Evolutionary conservation across 352 stramenopile genomes (phyloP), one percentile per base, ranked within the genome.

Genomic region (Globisporangium okanoganense): DNA sequence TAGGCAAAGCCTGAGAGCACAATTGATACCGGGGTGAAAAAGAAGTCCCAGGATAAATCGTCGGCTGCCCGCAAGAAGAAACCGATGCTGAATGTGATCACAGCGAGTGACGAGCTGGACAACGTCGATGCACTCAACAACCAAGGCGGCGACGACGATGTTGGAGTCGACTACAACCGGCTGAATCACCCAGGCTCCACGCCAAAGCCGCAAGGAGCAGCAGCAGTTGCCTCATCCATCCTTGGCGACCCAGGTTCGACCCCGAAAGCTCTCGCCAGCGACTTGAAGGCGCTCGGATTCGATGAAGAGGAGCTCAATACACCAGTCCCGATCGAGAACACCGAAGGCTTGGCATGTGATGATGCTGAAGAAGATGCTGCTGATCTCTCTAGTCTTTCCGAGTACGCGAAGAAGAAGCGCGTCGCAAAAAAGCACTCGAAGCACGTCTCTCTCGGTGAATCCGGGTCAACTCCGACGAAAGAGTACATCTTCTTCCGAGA

Each of bases 401-500:
- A 76, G 20, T 89, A 88, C 47, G 79, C 82, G n/a, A 58, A 70
- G 25, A 67, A 59, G 5, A 89, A 90, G 66, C 77, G 76, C 12
- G 58, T 62, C 3, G 71, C 66, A 5, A 71, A 64, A 20, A 72
- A 69, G n/a, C 65, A 75, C 41, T 49, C 59, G 18, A 94, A 90
- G 60, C 76, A 67, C n/a, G 82, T 94, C 1, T 68, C 64, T 29
- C 64, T 90, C 13, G 85, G 82, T 14, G 70, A 85, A 41, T 65
- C 74, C 13, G 82, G 82, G 2, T 54, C 62, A 41, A 94, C 79
- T 44, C 80, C 80, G 13, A 91, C 75, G 9, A 92, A 91, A 65
- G 80, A 94, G 64, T 92, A 91, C 61, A 75, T 91, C 38, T 94
- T 94, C 65, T 94, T 90, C 64, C 77, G 82, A 44, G 81, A 92